Evolutionary conservation across 2,329 filamentous ascomycete genomes (phyloP).

Genomic region (Sporothrix euskadiensis): DNA sequence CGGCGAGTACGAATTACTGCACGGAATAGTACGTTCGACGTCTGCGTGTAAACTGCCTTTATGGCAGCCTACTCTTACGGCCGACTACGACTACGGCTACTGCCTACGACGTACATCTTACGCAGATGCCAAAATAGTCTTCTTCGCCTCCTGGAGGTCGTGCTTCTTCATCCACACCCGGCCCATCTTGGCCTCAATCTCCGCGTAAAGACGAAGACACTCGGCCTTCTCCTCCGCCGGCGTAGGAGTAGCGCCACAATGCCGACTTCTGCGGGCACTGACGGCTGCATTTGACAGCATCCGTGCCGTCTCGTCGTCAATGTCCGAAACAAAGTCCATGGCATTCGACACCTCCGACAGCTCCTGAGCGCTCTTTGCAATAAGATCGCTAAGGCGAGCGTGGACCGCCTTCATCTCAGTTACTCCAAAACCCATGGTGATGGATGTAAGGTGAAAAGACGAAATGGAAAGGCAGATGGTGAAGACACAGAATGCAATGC

Average conservation of each 20-base stretch:
- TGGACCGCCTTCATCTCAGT: background rate
- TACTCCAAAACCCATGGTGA: background rate
- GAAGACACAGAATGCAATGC: no score
- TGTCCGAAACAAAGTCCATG: background rate
- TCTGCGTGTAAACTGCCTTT: background rate
- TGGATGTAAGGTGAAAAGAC: background rate
- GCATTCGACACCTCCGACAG: background rate
- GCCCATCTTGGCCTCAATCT: constrained; percentile 9
- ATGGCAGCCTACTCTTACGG: background rate
- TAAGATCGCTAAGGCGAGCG: background rate
- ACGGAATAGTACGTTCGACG: background rate
- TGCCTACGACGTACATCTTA: background rate
- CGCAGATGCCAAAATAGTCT: background rate
- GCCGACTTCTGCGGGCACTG: background rate
- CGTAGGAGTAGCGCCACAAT: no score
- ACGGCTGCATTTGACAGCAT: background rate
- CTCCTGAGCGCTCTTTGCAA: background rate
- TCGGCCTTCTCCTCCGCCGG: background rate
- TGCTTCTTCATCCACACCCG: constrained; percentile 18
- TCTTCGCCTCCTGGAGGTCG: background rate
- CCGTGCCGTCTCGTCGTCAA: background rate
- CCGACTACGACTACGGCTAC: background rate
- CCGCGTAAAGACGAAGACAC: background rate
- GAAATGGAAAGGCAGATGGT: background rate
- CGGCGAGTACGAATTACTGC: background rate